Evolutionary conservation across 1,139 yeast genomes (phyloP).

Genomic region (Debaryomycetaceae sp.): DNA sequence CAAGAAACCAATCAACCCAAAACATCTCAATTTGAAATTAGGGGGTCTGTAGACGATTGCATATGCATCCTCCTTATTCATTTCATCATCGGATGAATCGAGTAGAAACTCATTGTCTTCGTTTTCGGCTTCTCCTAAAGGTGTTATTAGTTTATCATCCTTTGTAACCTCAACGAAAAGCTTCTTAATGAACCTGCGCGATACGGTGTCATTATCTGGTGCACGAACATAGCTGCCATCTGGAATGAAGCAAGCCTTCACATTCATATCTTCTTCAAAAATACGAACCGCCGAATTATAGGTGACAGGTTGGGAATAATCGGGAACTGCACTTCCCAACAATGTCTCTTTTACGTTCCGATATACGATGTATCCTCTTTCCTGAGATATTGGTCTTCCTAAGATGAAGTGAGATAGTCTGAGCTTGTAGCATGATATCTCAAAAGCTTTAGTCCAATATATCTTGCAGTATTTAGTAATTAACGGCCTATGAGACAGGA

Average conservation of each 20-base stretch:
- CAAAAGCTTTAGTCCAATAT: conserved; percentile 66
- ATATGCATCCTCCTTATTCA: conserved; percentile 53
- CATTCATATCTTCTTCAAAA: conserved; percentile 38
- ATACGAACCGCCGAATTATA: conserved; percentile 40
- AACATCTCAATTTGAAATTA: conserved; percentile 57
- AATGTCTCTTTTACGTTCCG: conserved; percentile 45
- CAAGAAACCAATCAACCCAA: conserved; percentile 51
- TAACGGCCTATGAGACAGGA: conserved; percentile 11
- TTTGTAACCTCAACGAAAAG: conserved; percentile 81
- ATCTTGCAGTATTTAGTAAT: conserved; percentile 36
- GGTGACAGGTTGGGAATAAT: conserved; percentile 57
- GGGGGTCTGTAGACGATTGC: conserved; percentile 88
- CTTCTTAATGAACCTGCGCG: conserved; percentile 58
- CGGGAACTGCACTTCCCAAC: conserved; percentile 43
- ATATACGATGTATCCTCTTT: conserved; percentile 69
- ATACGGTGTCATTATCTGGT: conserved; percentile 75
- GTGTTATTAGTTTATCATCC: conserved; percentile 61
- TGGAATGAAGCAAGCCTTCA: conserved; percentile 58
- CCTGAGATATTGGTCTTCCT: conserved; percentile 64
- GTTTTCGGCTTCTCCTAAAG: conserved; percentile 20
- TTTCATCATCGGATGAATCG: conserved; percentile 52
- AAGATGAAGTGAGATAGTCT: conserved; percentile 79
- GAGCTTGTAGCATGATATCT: conserved; percentile 50
- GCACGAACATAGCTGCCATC: conserved; percentile 84
- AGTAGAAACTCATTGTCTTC: conserved; percentile 25